Base-by-base conservation (phyloP, 2,329 filamentous ascomycete genomes). In the Saccharata proteae region DNA sequence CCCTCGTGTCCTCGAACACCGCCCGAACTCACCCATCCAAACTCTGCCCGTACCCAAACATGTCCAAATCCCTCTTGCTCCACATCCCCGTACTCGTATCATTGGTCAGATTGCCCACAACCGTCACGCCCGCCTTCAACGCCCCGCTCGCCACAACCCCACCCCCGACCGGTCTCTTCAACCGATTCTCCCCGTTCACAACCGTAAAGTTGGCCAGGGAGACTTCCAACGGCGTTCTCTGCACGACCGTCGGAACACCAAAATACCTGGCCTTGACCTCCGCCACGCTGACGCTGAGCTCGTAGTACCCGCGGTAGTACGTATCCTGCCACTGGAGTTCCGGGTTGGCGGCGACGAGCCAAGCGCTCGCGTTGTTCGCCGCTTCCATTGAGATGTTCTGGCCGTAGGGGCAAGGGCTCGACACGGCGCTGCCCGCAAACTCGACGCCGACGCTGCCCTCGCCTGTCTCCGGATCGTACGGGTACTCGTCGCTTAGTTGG, bases 221-320 rank as follows among this genome's bases (percentile, higher is more conserved):
- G 25, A 82, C 65, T 46, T 83, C 78, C 49, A 71, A 69, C 0
- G 64, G 58, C 43, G 79, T 80, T 25, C 72, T 61, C 4, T 56
- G 65, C 15, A 67, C 57, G 4, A 79, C 61, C 1, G 67, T 74
- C 0, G 76, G 75, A 45, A 68, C 45, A 23, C 74, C 78, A 42
- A 74, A 84, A 55, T 67, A 84, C 9, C 62, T 61, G 0, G 77
- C 77, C n/a, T 68, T 59, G 2, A 79, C 62, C 26, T 66, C 57
- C 8, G 75, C 61, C 14, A 22, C 27, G 22, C 28, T 22, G 12
- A 35, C 18, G 28, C 67, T 64, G 23, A 83, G 57, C 45, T 78
- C 68, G 42, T 74, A 82, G 55, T 84, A 84, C 1, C 79, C 80
- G 12, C 78, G 65, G 51, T 82, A 84, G 50, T 79, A 83, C 6